phyloP scores from a whole-genome alignment of 495 filamentous ascomycete genomes.

The Neurospora sp. region DNA sequence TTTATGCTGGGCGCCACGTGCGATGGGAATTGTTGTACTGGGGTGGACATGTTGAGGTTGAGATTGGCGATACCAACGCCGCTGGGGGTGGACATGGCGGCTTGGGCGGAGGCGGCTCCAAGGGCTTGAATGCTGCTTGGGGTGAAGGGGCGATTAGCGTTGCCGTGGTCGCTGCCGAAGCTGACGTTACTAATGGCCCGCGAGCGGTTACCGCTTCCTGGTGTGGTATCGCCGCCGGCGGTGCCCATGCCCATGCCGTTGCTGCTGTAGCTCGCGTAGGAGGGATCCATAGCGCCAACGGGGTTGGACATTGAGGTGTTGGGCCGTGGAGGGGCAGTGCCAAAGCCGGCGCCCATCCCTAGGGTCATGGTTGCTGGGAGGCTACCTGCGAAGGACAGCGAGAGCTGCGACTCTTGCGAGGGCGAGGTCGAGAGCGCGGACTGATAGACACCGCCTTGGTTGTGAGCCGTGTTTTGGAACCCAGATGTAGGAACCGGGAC shows the following conservation, averaged over 20 bases:
- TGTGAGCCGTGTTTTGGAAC: constrained; percentile 6
- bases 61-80: constrained; percentile 17
- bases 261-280: constrained; percentile 61
- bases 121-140: constrained; percentile 33
- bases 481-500: constrained; percentile 29
- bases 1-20: not conserved
- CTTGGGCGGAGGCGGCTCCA: constrained; percentile 15
- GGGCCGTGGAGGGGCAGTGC: constrained; percentile 40
- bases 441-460: constrained; percentile 6
- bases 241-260: constrained; percentile 68
- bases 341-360: not conserved
- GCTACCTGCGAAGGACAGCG: constrained; percentile 30
- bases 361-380: not conserved
- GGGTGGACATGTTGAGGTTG: constrained; percentile 5
- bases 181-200: constrained; percentile 84
- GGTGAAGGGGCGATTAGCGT: constrained; percentile 44
- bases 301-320: constrained; percentile 51
- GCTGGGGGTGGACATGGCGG: constrained; percentile 10
- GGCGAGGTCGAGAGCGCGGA: constrained; percentile 20
- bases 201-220: constrained; percentile 44
- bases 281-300: constrained; percentile 45
- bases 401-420: constrained; percentile 24
- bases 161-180: constrained; percentile 39
- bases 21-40: not conserved
- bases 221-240: constrained; percentile 48